phyloP scores from a whole-genome alignment of 169 alveolate species.

The Plasmodium relictum region DNA sequence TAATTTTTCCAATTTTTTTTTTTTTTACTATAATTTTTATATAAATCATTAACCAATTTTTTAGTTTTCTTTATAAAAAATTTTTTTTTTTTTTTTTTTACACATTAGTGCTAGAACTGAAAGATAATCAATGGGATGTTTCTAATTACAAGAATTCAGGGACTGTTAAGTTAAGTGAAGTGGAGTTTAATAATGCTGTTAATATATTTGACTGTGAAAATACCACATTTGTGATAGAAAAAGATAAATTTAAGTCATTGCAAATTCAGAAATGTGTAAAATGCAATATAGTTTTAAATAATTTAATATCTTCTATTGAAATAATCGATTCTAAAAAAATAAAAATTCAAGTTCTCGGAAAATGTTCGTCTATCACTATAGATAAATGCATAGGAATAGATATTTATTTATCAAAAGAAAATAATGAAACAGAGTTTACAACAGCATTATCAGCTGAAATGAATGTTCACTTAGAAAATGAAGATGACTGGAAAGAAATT shows the following conservation, averaged over 20 bases:
- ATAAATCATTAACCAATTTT: too few relatives aligned
- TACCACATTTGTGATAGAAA: conserved; percentile 36
- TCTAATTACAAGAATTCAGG: conserved; percentile 41
- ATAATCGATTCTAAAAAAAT: conserved; percentile 79
- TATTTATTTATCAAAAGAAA: conserved; percentile 77
- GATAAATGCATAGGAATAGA: conserved; percentile 82
- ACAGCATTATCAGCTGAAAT: conserved; percentile 83
- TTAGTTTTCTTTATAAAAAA: not conserved
- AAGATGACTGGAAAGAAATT: conserved; percentile 81
- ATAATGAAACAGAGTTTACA: conserved; percentile 80
- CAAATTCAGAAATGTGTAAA: conserved; percentile 63
- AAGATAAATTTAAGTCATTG: conserved; percentile 56
- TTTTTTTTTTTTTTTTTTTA: not conserved
- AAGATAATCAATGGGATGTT: conserved; percentile 72
- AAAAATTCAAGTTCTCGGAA: conserved; percentile 80
- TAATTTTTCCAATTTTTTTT: too few relatives aligned
- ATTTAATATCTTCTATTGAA: conserved; percentile 80
- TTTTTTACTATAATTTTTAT: too few relatives aligned
- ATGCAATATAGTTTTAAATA: conserved; percentile 62
- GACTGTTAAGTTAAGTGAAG: conserved; percentile 29
- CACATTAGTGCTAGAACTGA: conserved; percentile 3
- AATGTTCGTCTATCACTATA: conserved; percentile 79
- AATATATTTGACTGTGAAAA: conserved; percentile 64
- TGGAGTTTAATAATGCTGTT: conserved; percentile 47
- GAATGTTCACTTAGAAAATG: conserved; percentile 79